Evolutionary conservation across 306 rosid species (phyloP), one percentile per base, ranked within the genome.

Genomic region (Cucumis cinereus): DNA sequence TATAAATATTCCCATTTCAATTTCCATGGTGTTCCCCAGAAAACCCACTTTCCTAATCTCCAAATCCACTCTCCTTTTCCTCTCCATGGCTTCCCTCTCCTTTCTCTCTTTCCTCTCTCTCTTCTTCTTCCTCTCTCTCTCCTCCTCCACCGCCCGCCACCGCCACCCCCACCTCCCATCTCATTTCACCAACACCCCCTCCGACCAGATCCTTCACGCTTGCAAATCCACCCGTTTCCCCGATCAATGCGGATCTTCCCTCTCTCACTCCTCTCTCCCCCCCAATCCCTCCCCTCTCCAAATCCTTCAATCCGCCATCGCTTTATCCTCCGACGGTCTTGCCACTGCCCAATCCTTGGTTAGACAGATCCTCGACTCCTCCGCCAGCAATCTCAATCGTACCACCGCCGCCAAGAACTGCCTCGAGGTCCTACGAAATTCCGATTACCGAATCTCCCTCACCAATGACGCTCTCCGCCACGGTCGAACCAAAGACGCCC

Each of bases 181-280:
- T 8, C 45, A 28, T 6, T 72, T 49, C 66, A n/a, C 16, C 9
- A 2, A 13, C 0, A 3, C 52, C 2, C 23, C 84, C 0, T 63
- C 87, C 52, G 3, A 16, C 10, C 71, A 11, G 19, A 83, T 89
- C n/a, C 33, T 24, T 79, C 89, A 73, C 5, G 96, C 90, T 73
- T 94, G 99, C 82, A 79, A 83, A 9, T 95, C 96, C 63, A 92
- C 99, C 7, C 96, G 93, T 38, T 94, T 89, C 77, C 90, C 93
- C 0, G 81, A 77, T 28, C 77, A 52, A 41, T 94, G 99, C 77
- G 62, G 78, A 30, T 36, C 85, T 69, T 79, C 95, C 23, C 82
- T 94, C 8, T 0, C 87, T 49, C 78, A 16, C 50, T 13, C 26
- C 1, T 45, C 69, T 20, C 82, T 86, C 40, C 82, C 93, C 1